Base-by-base conservation (phyloP, 306 rosid genomes). In the Clitoria ternatea region DNA sequence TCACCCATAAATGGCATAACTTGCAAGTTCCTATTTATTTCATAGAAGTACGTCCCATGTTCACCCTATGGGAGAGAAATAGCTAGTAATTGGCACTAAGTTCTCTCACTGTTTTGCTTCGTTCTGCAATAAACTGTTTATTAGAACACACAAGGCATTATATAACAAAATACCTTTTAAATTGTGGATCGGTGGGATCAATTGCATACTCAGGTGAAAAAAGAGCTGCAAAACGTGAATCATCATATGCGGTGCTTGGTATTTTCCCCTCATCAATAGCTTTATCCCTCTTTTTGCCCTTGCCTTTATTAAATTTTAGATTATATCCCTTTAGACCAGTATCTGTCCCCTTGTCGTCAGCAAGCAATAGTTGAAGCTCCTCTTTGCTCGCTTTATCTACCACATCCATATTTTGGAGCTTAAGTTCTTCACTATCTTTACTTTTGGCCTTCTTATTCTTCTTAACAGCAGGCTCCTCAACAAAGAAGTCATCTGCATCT, bases 291-390 rank as follows among this genome's bases (percentile, higher is more conserved):
- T 73, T 86, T 79, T 87, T 94, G 11, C 89, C 85, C 75, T 84
- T 86, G 44, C 80, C 78, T 71, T 81, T 90, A 67, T 80, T 85
- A 49, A 62, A 83, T 76, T 90, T 94, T 75, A 86, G 69, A 81
- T 85, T 89, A 77, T 84, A 91, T 39, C 97, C 97, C 85, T 73
- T 94, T 33, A 73, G 69, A 67, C 88, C 81, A 37, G 74, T 69
- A 14, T 84, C 88, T 53, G 76, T 71, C 35, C 84, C 88, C 33
- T 79, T 79, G 63, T 89, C 97, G 80, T 94, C 97, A 45, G 97
- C 91, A 79, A 94, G 91, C 60, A 94, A 85, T 75, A 94, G 75
- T 79, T 91, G 97, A n/a, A 94, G 97, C 85, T 91, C 99, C 47
- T 84, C 86, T 82, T 66, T 80, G 84, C 86, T 89, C 43, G 82